Percentiles rank a stretch among this genome's conserved stretches.
These are phyloP conservation scores for Boletellus ananiceps DNA, from an alignment of 768 basidiomycete species.

Conservation along the genomic window DNA sequence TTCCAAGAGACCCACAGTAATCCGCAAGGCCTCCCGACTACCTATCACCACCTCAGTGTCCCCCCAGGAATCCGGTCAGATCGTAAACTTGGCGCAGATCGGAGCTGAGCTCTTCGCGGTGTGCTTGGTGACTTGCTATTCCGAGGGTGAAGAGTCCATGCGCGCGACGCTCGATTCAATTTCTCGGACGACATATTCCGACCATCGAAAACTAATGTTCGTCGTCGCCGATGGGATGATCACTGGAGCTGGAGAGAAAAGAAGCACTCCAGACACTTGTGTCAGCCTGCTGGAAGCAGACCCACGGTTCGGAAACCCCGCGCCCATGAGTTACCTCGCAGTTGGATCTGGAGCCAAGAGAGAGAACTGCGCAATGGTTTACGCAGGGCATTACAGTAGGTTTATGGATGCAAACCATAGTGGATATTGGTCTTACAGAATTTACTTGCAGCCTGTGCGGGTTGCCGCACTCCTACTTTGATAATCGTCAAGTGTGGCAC, in stretches of 20 bases:
- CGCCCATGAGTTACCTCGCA: slow-evolving; percentile 88
- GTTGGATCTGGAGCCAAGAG: slow-evolving; percentile 87
- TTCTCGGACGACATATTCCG: slow-evolving; percentile 85
- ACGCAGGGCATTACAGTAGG: slow-evolving; percentile 99
- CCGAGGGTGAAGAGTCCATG: slow-evolving; percentile 91
- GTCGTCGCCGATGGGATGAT: slow-evolving; percentile 98
- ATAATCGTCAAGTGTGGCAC: slow-evolving; percentile 96
- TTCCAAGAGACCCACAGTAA: slow-evolving; percentile 47
- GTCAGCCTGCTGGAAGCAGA: slow-evolving; percentile 89
- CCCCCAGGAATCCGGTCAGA: slow-evolving; percentile 43
- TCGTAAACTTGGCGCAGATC: slow-evolving; percentile 82
- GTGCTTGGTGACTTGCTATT: slow-evolving; percentile 96
- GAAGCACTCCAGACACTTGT: slow-evolving; percentile 94
- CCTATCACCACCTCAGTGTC: slow-evolving; percentile 42
- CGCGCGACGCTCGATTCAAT: slow-evolving; percentile 92
- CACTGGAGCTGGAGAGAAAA: slow-evolving; percentile 94
- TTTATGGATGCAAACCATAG: slow-evolving; percentile 13
- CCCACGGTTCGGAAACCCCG: slow-evolving; percentile 92
- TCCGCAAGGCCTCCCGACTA: slow-evolving; percentile 34
- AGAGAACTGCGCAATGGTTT: slow-evolving; percentile 95
- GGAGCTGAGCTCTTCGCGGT: slow-evolving; percentile 94
- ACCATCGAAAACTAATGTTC: slow-evolving; percentile 87
- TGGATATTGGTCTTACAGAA: neutral
- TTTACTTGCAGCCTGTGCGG: slow-evolving; percentile 56
- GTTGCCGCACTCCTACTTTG: slow-evolving; percentile 89